Evolutionary conservation across 768 basidiomycete species (phyloP).

Genomic region (Agrocybe praecox): DNA sequence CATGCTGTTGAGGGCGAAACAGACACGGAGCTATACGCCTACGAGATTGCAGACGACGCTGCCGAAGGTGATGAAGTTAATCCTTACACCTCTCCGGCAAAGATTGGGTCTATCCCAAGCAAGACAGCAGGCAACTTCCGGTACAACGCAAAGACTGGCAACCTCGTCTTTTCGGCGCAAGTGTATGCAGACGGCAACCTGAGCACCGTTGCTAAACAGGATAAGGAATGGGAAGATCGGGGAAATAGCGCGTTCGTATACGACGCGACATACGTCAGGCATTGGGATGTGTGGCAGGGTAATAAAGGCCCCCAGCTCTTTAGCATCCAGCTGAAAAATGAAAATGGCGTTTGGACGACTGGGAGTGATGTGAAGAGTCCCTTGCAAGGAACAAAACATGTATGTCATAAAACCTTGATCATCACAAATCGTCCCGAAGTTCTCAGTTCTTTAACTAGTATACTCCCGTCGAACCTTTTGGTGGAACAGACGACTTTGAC

Average conservation of each 20-base stretch:
- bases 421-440: neutral
- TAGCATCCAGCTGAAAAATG: conserved; percentile 57
- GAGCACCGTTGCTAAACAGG: conserved; percentile 65
- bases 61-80: conserved; percentile 21
- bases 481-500: conserved; percentile 82
- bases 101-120: conserved; percentile 70
- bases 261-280: conserved; percentile 68
- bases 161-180: conserved; percentile 83
- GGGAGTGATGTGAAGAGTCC: conserved; percentile 57
- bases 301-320: conserved; percentile 76
- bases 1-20: conserved; percentile 63
- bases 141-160: conserved; percentile 52
- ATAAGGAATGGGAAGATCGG: conserved; percentile 70
- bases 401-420: conserved; percentile 34
- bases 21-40: conserved; percentile 59
- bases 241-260: conserved; percentile 76
- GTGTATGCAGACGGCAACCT: conserved; percentile 81
- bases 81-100: conserved; percentile 39
- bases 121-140: conserved; percentile 72
- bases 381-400: conserved; percentile 70
- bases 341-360: conserved; percentile 55
- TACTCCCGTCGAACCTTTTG: conserved; percentile 83
- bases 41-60: conserved; percentile 44
- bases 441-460: conserved; percentile 38
- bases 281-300: conserved; percentile 80